phyloP scores from a whole-genome alignment of 2,329 filamentous ascomycete genomes.

The Diplodia intermedia region DNA sequence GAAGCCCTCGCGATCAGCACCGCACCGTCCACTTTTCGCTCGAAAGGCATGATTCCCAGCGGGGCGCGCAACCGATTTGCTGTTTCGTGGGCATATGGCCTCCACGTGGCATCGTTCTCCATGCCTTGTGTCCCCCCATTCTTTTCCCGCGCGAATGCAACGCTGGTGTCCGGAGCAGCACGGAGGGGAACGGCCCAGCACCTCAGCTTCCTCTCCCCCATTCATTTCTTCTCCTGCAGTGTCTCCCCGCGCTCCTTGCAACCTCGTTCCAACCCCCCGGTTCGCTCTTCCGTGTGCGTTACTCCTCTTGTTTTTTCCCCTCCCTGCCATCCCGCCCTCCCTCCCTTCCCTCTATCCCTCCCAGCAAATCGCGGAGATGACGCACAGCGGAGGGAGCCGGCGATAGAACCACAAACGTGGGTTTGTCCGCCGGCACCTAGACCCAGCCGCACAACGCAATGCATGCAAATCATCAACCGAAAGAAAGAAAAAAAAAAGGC shows the following conservation, averaged over 20 bases:
- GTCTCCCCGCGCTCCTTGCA: neutral
- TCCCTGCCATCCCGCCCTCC: neutral
- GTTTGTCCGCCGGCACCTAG: neutral
- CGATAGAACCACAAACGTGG: conserved; percentile 2
- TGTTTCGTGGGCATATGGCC: neutral
- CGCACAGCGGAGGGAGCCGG: conserved; percentile 3
- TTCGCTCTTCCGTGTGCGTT: neutral
- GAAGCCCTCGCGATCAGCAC: neutral
- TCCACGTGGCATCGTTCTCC: neutral
- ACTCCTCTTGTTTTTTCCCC: neutral
- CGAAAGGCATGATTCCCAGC: neutral
- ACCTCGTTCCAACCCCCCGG: neutral
- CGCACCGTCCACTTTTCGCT: neutral
- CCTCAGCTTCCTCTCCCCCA: neutral
- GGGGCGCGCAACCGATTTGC: neutral
- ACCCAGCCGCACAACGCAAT: neutral
- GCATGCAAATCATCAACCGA: neutral
- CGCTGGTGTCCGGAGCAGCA: neutral
- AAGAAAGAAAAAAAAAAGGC: neutral
- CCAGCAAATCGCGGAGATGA: neutral
- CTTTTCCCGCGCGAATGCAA: neutral
- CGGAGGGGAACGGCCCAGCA: neutral
- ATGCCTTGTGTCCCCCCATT: neutral
- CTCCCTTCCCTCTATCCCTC: neutral
- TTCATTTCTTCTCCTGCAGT: neutral